Base-by-base conservation (phyloP, 192 early-diverging fungal genomes). In the Coemansia sp. region DNA sequence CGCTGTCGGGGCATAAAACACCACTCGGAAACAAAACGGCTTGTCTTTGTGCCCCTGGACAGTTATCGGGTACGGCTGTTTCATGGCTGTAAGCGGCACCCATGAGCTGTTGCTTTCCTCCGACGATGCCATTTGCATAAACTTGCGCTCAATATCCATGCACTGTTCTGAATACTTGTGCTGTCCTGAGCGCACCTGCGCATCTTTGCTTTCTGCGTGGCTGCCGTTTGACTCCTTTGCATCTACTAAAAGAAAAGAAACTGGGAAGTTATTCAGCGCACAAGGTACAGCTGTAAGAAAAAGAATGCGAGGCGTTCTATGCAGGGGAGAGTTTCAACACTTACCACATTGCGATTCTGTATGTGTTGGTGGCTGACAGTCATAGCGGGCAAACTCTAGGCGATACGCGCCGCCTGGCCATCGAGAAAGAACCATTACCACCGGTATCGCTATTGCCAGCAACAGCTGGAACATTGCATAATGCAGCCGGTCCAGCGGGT, bases 401-500 rank as follows among this genome's bases (percentile, higher is more conserved):
- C 36, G 38, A 8, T 20, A 19, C 14, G 15, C n/a, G 14, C 21
- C 16, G 39, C 38, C 23, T 15, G 20, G 36, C 57, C 38, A 40
- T n/a, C 13, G 11, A 16, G 35, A 31, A 21, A 44, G 21, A 16
- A 42, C 15, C 0, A 40, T 48, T 13, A 42, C 6, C 28, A 42
- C 33, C 6, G 59, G 69, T 33, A 64, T 30, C 54, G 64, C 13
- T 12, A 54, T 36, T 12, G 61, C 35, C 30, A 72, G 54, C 43
- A 78, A 43, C 14, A 71, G 49, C 61, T 78, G 75, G 49, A 78
- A 64, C 33, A 78, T 59, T 15, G 50, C 50, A 40, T 71, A 72
- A 40, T 78, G 75, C 31, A 78, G 56, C 21, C 61, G 60, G 54
- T 78, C 75, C 26, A 78, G 61, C 40, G 75, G 59, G 37, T 71